Conservation (phyloP, 2,329 filamentous ascomycete species). For the Pestalotiopsis sp. region DNA sequence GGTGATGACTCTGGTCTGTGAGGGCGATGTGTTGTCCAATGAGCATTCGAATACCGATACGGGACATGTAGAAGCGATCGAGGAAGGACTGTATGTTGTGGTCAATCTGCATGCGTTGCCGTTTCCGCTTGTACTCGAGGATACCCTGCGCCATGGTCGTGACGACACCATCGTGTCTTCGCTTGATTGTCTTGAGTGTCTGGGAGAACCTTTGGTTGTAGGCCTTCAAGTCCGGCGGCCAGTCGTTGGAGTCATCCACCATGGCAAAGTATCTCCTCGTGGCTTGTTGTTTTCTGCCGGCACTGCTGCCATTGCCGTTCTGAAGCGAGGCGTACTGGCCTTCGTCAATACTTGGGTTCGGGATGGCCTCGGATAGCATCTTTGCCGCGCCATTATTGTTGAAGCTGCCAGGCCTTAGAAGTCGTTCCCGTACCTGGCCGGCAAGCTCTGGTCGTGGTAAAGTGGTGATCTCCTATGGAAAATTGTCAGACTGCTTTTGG, state of each 20-base stretch:
- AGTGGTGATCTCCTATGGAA: conserved; percentile 81
- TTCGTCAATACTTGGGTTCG: conserved; percentile 85
- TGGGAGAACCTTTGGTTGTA: conserved; percentile 93
- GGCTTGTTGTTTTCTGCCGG: conserved; percentile 51
- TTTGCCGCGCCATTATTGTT: conserved; percentile 57
- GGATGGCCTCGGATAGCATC: conserved; percentile 79
- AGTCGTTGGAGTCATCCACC: conserved; percentile 84
- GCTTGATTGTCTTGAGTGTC: conserved; percentile 90
- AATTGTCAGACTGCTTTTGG: conserved; percentile 27
- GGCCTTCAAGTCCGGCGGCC: conserved; percentile 91
- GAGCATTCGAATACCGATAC: conserved; percentile 98
- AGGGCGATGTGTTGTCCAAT: conserved; percentile 98
- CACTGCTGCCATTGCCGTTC: conserved; percentile 46
- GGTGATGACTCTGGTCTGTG: conserved; percentile 87
- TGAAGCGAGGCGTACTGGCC: conserved; percentile 74
- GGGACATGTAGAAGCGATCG: conserved; percentile 99
- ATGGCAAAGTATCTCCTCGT: conserved; percentile 85
- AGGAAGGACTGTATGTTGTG: conserved; percentile 96
- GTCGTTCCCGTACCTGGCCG: conserved; percentile 74
- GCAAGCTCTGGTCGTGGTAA: conserved; percentile 78
- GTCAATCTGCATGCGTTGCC: conserved; percentile 98
- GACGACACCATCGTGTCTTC: conserved; percentile 93
- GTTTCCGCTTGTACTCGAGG: conserved; percentile 94
- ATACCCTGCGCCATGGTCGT: conserved; percentile 98
- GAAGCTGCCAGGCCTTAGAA: conserved; percentile 68